These are phyloP conservation scores for Eragrostis nindensis DNA, from an alignment of 176 grass and related monocot species.

Conservation along the genomic window DNA sequence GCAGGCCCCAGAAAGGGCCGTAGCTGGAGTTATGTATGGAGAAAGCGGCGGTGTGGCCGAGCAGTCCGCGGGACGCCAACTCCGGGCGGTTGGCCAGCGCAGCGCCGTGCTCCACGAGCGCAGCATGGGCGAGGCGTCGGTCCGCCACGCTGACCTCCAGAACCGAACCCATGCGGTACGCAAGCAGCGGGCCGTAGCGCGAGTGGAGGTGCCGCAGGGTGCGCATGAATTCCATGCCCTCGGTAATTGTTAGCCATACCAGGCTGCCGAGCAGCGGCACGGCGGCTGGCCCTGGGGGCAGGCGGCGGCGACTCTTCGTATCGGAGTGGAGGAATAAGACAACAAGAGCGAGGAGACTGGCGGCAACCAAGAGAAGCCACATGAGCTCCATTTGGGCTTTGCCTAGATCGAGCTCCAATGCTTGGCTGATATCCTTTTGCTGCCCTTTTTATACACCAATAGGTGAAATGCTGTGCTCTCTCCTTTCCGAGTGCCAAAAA, in stretches of 20 bases:
- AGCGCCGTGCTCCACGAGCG: conserved; percentile 41
- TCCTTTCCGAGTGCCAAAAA: too few species aligned
- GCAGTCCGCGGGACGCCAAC: not conserved
- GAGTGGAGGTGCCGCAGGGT: conserved; percentile 13
- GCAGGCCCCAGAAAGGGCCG: conserved; percentile 42
- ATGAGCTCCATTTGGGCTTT: not conserved
- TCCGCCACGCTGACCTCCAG: conserved; percentile 40
- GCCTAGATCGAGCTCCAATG: too few species aligned
- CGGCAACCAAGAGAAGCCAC: not conserved
- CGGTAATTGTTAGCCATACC: not conserved
- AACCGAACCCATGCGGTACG: conserved; percentile 22
- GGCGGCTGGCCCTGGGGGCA: conserved; percentile 32
- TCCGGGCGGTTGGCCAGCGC: conserved; percentile 40
- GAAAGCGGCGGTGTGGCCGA: not conserved
- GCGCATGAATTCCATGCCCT: not conserved
- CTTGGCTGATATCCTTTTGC: too few species aligned
- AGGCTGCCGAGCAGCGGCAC: conserved; percentile 37
- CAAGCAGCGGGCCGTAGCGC: conserved; percentile 11
- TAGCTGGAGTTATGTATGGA: conserved; percentile 26
- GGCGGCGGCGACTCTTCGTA: not conserved
- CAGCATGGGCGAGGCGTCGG: too few species aligned
- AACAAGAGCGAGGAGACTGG: not conserved
- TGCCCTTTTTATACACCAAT: too few species aligned
- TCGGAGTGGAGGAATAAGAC: not conserved
- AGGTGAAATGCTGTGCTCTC: too few species aligned